A percentile compares a stretch with the other conserved stretches of the same genome.
Evolutionary conservation across 2,329 filamentous ascomycete species (phyloP).

Genomic region (Orbilia javanica): DNA sequence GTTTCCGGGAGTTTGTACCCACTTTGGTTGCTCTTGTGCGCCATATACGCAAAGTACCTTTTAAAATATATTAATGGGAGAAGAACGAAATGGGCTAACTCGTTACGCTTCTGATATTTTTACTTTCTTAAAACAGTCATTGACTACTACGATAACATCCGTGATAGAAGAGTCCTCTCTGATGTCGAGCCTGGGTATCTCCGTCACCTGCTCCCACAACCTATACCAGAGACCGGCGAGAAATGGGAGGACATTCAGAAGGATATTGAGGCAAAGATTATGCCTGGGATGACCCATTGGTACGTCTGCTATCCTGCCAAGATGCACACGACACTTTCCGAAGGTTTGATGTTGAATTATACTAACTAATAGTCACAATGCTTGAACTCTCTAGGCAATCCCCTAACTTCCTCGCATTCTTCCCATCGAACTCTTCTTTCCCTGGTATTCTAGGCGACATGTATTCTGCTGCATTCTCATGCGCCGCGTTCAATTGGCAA

Average conservation of each 20-base stretch:
- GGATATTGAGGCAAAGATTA: conserved; percentile 86
- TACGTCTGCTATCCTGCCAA: conserved; percentile 61
- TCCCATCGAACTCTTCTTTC: conserved; percentile 83
- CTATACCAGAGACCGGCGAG: conserved; percentile 76
- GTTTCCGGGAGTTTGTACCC: conserved; percentile 22
- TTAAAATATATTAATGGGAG: conserved; percentile 9
- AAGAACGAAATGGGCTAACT: background rate
- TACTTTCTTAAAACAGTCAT: no score
- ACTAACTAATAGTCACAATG: background rate
- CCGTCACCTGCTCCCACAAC: conserved; percentile 78
- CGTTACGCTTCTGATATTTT: no score
- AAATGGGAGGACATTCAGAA: conserved; percentile 82
- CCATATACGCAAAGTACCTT: background rate
- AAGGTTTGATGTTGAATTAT: background rate
- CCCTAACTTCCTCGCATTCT: conserved; percentile 96
- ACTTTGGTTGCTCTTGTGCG: background rate
- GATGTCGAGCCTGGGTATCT: conserved; percentile 88
- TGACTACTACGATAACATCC: conserved; percentile 82
- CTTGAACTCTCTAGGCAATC: conserved; percentile 73
- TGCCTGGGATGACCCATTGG: conserved; percentile 94
- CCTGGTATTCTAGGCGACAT: conserved; percentile 91
- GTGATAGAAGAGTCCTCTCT: conserved; percentile 78
- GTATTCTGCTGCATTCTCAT: conserved; percentile 88
- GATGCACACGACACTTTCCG: background rate
- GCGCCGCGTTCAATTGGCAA: conserved; percentile 96